Evolutionary conservation across 345 rosid genomes (phyloP), one percentile per base, ranked within the genome.

Genomic region (Brassica juncea): DNA sequence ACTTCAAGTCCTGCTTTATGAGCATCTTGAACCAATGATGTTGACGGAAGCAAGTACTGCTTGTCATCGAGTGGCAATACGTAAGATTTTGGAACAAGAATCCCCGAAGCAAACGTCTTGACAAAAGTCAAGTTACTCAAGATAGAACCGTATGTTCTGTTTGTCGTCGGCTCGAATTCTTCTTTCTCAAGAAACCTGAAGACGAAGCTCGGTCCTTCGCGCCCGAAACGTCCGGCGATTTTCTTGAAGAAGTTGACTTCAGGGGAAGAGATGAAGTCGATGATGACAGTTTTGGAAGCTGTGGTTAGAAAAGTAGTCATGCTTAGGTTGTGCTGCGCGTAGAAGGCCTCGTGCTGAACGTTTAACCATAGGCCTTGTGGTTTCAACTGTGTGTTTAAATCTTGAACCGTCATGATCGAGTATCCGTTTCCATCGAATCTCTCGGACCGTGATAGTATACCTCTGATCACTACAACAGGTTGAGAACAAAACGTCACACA

Each of bases 61-160:
- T 2, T 71, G 15, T 10, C 31, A 66, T 86, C 90, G 11, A 88
- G 62, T 2, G 92, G 90, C 91, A 85, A 93, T 77, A 95, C 81
- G 80, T 89, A 91, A 79, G 67, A 3, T 90, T 95, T 95, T 0
- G 97, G 96, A 52, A 95, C 87, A 68, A 91, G 91, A 69, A 95
- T 89, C 80, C 92, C 98, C 14, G 98, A 87, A 72, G 99, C 97
- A 85, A 95, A 95, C 30, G 96, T 88, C 90, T 83, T 91, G 83
- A 93, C 86, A 71, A 83, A 88, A 4, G 94, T 84, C 32, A 95
- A 83, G 83, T 95, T 93, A 21, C 69, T 77, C 35, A 67, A 70
- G 34, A 93, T 88, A 71, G 89, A 83, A 28, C 82, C 87, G 47
- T 95, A 95, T 3, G 93, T 91, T 67, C 67, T 90, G 77, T 87